Evolutionary conservation across 441 rosid species (phyloP).

Genomic region (Erysimum cheiri): DNA sequence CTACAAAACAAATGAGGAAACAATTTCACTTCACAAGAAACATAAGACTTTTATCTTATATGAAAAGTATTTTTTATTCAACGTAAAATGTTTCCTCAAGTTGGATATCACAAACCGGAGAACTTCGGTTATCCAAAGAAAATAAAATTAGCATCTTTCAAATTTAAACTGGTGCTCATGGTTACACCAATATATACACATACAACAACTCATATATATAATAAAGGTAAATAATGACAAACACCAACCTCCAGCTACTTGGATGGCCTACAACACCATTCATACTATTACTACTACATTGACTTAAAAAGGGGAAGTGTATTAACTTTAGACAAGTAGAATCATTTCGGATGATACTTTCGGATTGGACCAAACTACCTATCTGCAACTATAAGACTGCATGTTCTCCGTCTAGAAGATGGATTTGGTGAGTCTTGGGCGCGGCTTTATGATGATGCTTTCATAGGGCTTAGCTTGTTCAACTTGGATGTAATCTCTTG

Average conservation of each 20-base stretch:
- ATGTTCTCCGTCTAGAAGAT: constrained; percentile 55
- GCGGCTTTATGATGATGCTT: constrained; percentile 67
- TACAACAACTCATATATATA: constrained; percentile 40
- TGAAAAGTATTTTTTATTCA: neutral
- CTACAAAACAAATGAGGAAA: neutral
- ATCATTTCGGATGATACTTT: constrained; percentile 40
- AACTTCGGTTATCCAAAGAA: constrained; percentile 10
- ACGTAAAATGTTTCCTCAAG: neutral
- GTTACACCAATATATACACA: constrained; percentile 45
- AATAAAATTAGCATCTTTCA: constrained; percentile 39
- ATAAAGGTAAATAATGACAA: constrained; percentile 29
- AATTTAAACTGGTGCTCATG: constrained; percentile 37
- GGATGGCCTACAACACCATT: constrained; percentile 38
- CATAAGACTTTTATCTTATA: neutral
- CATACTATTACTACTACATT: constrained; percentile 37
- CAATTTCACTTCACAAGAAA: neutral
- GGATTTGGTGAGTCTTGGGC: constrained; percentile 83
- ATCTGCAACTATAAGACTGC: constrained; percentile 44
- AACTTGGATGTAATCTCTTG: constrained; percentile 90
- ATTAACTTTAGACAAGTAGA: constrained; percentile 28
- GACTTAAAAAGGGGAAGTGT: constrained; percentile 18
- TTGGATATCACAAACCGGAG: constrained; percentile 6
- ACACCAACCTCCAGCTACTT: constrained; percentile 39
- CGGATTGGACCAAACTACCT: constrained; percentile 42
- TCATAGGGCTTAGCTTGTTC: constrained; percentile 82